A percentile compares a stretch with the other conserved stretches of the same genome.
Evolutionary conservation across 225 moss, liverwort and hornwort species (phyloP).

Genomic region (Pleurozium schreberi): DNA sequence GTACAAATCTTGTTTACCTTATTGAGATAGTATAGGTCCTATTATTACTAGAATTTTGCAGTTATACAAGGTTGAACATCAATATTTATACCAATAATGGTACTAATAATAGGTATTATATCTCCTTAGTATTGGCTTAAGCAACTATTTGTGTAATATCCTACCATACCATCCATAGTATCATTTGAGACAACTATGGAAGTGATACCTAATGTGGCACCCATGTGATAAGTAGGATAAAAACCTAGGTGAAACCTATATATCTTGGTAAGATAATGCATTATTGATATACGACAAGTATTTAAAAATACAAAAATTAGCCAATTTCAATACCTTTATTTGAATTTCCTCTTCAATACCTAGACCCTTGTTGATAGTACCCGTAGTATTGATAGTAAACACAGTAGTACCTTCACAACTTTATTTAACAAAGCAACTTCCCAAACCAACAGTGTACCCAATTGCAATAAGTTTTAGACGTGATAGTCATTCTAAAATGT

Average conservation of each 20-base stretch:
- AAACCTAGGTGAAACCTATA: background rate
- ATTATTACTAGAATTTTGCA: no score
- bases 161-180: background rate
- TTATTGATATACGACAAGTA: no score
- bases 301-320: background rate
- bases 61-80: background rate
- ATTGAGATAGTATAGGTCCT: no score
- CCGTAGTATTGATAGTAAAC: background rate
- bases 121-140: background rate
- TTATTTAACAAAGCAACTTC: background rate
- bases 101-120: no score
- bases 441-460: background rate
- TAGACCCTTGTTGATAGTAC: background rate
- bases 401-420: background rate
- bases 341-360: no score
- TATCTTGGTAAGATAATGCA: accelerated
- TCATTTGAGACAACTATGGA: background rate
- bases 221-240: accelerated
- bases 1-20: no score
- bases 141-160: background rate
- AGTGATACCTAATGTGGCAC: background rate
- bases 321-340: accelerated
- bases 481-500: accelerated
- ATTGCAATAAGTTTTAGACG: background rate
- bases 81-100: background rate